These are phyloP conservation scores for Pseudoperonospora humuli DNA, from an alignment of 352 stramenopile genomes.

Conservation along the genomic window DNA sequence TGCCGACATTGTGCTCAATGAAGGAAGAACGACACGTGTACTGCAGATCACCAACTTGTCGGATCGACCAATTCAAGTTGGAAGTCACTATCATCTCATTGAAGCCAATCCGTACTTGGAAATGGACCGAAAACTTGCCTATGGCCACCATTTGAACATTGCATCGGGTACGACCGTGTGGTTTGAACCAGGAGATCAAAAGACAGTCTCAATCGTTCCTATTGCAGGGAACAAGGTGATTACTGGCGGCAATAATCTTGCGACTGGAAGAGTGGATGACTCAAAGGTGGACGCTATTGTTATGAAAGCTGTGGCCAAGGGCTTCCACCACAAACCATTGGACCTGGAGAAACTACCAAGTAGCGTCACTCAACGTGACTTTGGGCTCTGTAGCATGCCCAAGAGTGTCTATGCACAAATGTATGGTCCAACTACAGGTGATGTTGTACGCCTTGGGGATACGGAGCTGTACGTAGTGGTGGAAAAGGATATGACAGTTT, in stretches of 20 bases:
- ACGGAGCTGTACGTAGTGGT: constrained; percentile 88
- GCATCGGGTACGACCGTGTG: constrained; percentile 88
- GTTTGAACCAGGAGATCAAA: constrained; percentile 95
- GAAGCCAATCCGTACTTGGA: constrained; percentile 93
- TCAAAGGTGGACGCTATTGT: constrained; percentile 51
- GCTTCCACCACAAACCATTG: constrained; percentile 54
- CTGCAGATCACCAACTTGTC: constrained; percentile 92
- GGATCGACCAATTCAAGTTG: constrained; percentile 92
- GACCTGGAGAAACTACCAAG: constrained; percentile 20
- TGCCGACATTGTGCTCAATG: constrained; percentile 81
- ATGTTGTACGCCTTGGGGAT: constrained; percentile 91
- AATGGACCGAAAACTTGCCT: constrained; percentile 89
- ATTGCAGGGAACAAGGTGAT: constrained; percentile 89
- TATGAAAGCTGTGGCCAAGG: constrained; percentile 33
- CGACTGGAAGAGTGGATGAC: constrained; percentile 64
- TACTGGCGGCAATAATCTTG: constrained; percentile 85
- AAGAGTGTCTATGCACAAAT: constrained; percentile 82
- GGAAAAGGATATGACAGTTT: constrained; percentile 84
- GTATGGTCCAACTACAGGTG: constrained; percentile 92
- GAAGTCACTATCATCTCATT: constrained; percentile 94
- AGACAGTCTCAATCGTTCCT: constrained; percentile 90
- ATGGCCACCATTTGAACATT: constrained; percentile 94
- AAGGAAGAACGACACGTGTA: constrained; percentile 53
- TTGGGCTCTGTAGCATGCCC: constrained; percentile 45
- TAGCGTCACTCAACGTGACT: constrained; percentile 20